These are phyloP conservation scores for Lactifluus rugatus DNA, from an alignment of 768 basidiomycete genomes.

Conservation along the genomic window DNA sequence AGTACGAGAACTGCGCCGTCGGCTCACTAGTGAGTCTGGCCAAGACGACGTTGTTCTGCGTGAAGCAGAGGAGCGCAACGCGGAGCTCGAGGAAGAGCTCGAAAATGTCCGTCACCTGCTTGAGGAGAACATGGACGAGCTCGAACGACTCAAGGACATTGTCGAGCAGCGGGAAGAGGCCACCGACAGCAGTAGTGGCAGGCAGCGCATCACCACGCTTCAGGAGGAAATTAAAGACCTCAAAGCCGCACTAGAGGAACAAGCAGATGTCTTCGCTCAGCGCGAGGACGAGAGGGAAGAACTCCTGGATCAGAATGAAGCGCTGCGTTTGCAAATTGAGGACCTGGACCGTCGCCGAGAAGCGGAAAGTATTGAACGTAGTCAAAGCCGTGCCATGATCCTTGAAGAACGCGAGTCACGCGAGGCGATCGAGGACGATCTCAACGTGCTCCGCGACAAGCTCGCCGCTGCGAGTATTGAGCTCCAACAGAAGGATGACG, in stretches of 20 bases:
- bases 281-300: conserved; percentile 68
- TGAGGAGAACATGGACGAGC: conserved; percentile 78
- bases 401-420: conserved; percentile 64
- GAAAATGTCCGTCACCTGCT: conserved; percentile 59
- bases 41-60: conserved; percentile 43
- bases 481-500: conserved; percentile 79
- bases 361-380: conserved; percentile 57
- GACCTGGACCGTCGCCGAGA: conserved; percentile 51
- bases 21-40: conserved; percentile 28
- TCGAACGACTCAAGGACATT: conserved; percentile 62
- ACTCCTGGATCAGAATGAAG: conserved; percentile 54
- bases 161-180: conserved; percentile 41
- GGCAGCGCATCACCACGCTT: conserved; percentile 44
- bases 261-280: conserved; percentile 42
- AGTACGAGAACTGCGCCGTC: conserved; percentile 52
- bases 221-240: conserved; percentile 58
- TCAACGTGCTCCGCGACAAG: conserved; percentile 66
- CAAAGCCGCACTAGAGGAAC: conserved; percentile 45
- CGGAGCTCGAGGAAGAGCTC: conserved; percentile 63
- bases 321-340: conserved; percentile 56
- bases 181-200: conserved; percentile 31
- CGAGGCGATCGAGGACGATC: conserved; percentile 69
- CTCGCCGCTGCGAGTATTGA: conserved; percentile 75
- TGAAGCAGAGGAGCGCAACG: conserved; percentile 51
- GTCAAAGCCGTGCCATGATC: conserved; percentile 60